Evolutionary conservation across 495 filamentous ascomycete species (phyloP), one percentile per base, ranked within the genome.

Genomic region (Cercophora newfieldiana): DNA sequence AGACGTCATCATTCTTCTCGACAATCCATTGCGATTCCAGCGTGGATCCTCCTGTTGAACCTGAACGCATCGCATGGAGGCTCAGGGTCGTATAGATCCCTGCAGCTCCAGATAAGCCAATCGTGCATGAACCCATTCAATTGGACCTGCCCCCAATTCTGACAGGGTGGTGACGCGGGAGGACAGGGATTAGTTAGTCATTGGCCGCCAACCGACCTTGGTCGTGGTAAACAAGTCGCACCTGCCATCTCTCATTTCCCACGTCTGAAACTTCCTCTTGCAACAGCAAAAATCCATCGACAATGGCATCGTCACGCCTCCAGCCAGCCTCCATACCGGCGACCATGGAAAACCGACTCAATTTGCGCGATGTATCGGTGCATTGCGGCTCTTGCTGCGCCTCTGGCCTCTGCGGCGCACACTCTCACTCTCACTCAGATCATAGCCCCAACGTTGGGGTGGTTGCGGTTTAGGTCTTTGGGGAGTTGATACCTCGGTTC

Each of bases 391-490:
- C 19, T 49, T 56, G 14, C 18, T 47, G 58, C 47, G 12, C 33
- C 59, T 26, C 16, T 28, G 44, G 29, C 33, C n/a, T 5, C 3
- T 28, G 19, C 16, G 31, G n/a, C 51, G 56, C 59, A 10, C 7
- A 29, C 71, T 72, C 73, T 69, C 69, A 80, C 67, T 73, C 59
- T n/a, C 7, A 29, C 71, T 72, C 73, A 69, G 70, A 80, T 68
- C 73, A 88, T 86, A 90, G 85, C 89, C 91, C 90, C 90, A 91
- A 88, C 72, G 87, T 74, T 73, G 90, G 90, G 90, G 90, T 90
- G 69, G 73, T 75, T 67, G 72, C 50, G 44, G 12, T 69, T 61
- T 77, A 69, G 33, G 59, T 16, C 16, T 19, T 55, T 14, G 18
- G 33, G 18, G 61, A 21, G 59, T 33, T 30, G 16, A 65, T 47